phyloP scores from a whole-genome alignment of 2,329 filamentous ascomycete genomes.

The Epichloe sibirici region DNA sequence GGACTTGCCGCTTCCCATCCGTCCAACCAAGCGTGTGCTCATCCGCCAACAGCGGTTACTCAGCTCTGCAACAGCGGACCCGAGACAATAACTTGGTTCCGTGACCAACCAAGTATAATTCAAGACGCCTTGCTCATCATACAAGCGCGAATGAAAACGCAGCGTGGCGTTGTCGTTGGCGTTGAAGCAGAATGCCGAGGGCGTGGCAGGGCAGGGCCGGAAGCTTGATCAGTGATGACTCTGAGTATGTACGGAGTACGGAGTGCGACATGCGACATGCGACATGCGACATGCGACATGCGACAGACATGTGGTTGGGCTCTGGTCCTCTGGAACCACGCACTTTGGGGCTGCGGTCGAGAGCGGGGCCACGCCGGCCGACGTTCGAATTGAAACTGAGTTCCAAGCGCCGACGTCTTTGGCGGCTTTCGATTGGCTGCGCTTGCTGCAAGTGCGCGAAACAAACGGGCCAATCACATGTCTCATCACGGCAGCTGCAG shows the following conservation, averaged over 20 bases:
- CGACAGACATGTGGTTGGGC: constrained; percentile 20
- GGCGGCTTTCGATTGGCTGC: constrained; percentile 24
- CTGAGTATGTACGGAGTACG: too few relatives aligned
- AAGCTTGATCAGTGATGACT: neutral
- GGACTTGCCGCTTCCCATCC: neutral
- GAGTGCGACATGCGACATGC: constrained; percentile 8
- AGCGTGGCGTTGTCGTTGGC: neutral
- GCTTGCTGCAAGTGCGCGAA: constrained; percentile 14
- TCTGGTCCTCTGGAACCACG: neutral
- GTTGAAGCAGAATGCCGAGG: neutral
- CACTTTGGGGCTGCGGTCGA: constrained; percentile 14
- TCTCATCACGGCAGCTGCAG: constrained; percentile 21
- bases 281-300: constrained; percentile 1
- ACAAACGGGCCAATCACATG: constrained; percentile 20
- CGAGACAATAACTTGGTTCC: neutral
- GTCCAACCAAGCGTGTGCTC: neutral
- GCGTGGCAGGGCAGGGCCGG: neutral
- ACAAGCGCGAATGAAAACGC: neutral
- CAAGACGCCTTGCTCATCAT: neutral
- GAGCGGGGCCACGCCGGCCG: constrained; percentile 14
- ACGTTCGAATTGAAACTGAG: constrained; percentile 20
- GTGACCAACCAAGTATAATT: neutral
- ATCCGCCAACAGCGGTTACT: neutral
- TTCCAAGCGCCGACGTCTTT: constrained; percentile 22
- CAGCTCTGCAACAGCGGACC: neutral